These are phyloP conservation scores for Malus fusca DNA, from an alignment of 306 rosid genomes.

Conservation along the genomic window DNA sequence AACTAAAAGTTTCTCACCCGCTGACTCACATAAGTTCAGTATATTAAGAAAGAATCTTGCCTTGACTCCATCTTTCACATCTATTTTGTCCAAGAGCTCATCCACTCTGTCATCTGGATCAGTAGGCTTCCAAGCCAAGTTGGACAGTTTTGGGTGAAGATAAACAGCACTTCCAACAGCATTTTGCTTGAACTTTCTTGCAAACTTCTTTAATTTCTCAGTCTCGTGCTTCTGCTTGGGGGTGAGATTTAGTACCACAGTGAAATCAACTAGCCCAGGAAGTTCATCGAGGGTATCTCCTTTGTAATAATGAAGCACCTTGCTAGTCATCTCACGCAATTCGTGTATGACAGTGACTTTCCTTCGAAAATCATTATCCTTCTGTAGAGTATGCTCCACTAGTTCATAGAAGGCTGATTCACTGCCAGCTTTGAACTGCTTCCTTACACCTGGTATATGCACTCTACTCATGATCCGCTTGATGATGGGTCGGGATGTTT, in stretches of 20 bases:
- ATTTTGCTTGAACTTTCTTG: slow-evolving; percentile 58
- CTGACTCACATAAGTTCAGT: slow-evolving; percentile 54
- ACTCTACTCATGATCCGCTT: slow-evolving; percentile 71
- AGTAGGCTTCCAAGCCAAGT: slow-evolving; percentile 26
- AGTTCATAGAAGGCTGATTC: slow-evolving; percentile 47
- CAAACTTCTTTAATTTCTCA: slow-evolving; percentile 33
- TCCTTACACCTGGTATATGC: slow-evolving; percentile 40
- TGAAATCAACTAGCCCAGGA: slow-evolving; percentile 83
- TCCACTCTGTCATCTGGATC: slow-evolving; percentile 46
- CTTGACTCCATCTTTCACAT: slow-evolving; percentile 72
- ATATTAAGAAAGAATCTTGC: slow-evolving; percentile 62
- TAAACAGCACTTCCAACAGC: slow-evolving; percentile 76
- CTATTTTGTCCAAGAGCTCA: slow-evolving; percentile 38
- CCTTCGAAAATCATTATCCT: slow-evolving; percentile 68
- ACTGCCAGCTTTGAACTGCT: slow-evolving; percentile 35
- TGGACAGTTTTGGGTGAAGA: slow-evolving; percentile 64
- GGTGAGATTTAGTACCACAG: slow-evolving; percentile 60
- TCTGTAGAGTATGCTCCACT: slow-evolving; percentile 77
- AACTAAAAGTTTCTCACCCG: slow-evolving; percentile 78
- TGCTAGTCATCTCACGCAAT: slow-evolving; percentile 86
- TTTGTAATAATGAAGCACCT: slow-evolving; percentile 79
- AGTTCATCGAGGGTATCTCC: slow-evolving; percentile 98
- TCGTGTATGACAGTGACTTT: slow-evolving; percentile 77
- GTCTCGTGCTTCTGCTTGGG: slow-evolving; percentile 52
- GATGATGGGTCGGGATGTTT: slow-evolving; percentile 56